Evolutionary conservation across 129 eudicot species (phyloP).

Genomic region (Tagetes erecta): DNA sequence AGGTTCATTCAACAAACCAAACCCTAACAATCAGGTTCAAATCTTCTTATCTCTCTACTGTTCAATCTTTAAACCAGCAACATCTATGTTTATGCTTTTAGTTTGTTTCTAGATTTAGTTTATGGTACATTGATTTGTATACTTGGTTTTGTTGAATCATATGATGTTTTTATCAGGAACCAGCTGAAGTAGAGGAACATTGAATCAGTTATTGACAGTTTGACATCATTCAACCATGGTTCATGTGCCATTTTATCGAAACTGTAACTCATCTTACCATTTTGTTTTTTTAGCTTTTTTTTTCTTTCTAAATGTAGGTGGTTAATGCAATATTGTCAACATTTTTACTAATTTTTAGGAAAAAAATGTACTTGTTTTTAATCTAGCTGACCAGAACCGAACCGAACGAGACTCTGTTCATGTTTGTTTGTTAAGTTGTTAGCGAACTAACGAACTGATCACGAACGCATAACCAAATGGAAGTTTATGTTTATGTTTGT

Average conservation of each 20-base stretch:
- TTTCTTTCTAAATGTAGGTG: too few relatives aligned
- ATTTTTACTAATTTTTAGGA: too few relatives aligned
- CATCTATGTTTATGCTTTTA: background rate
- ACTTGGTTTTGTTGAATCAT: background rate
- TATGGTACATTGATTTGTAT: background rate
- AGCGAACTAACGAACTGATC: too few relatives aligned
- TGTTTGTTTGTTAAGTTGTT: too few relatives aligned
- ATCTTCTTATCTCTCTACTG: background rate
- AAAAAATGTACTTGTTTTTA: too few relatives aligned
- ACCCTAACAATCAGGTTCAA: background rate
- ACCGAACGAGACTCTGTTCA: too few relatives aligned
- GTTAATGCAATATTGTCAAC: too few relatives aligned
- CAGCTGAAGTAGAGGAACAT: background rate
- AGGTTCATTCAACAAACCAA: background rate
- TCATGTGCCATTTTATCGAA: conserved; percentile 33
- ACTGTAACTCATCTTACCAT: conserved; percentile 20
- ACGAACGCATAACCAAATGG: too few relatives aligned
- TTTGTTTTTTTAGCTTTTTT: too few relatives aligned
- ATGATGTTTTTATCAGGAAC: background rate
- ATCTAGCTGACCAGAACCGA: too few relatives aligned
- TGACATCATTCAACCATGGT: conserved; percentile 24
- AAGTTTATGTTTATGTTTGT: too few relatives aligned
- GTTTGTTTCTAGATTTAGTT: background rate
- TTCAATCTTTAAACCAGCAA: background rate
- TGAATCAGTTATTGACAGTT: background rate